Evolutionary conservation across 1,284 basidiomycete species (phyloP).

Genomic region (Phellinidium pouzarii): DNA sequence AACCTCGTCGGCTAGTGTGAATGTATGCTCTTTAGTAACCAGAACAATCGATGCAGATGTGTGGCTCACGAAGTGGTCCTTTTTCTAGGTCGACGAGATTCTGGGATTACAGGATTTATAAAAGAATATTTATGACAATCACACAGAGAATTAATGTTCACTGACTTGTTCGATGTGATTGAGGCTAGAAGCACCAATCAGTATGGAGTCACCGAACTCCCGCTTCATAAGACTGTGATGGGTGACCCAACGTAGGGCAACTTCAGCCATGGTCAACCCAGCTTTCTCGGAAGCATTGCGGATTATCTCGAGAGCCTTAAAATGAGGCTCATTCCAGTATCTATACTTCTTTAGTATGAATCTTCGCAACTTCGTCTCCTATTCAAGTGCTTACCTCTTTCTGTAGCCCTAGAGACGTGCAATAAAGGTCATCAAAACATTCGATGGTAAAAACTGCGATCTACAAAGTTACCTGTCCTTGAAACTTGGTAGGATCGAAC

Average conservation of each 20-base stretch:
- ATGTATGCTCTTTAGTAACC: no score
- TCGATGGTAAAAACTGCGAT: no score
- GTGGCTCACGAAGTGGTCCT: no score
- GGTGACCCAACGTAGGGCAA: constrained; percentile 25
- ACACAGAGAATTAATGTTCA: not conserved
- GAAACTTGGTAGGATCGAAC: constrained; percentile 4
- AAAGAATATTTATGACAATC: not conserved
- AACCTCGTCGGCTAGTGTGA: not conserved
- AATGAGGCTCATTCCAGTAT: constrained; percentile 21
- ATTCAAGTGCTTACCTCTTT: no score
- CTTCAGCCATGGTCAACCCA: not conserved
- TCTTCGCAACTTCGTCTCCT: no score
- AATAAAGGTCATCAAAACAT: no score
- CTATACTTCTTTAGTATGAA: no score
- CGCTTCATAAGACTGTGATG: constrained; percentile 25
- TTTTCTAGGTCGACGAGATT: not conserved
- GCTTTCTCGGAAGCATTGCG: constrained; percentile 7
- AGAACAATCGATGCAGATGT: no score
- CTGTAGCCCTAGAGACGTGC: no score
- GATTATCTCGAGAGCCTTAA: constrained; percentile 22
- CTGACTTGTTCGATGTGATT: not conserved
- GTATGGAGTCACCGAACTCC: constrained; percentile 24
- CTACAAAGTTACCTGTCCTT: no score
- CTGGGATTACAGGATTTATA: no score
- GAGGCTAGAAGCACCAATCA: constrained; percentile 24